Evolutionary conservation across 1,139 yeast genomes (phyloP).

Genomic region (Casaregolazyma lundiana): DNA sequence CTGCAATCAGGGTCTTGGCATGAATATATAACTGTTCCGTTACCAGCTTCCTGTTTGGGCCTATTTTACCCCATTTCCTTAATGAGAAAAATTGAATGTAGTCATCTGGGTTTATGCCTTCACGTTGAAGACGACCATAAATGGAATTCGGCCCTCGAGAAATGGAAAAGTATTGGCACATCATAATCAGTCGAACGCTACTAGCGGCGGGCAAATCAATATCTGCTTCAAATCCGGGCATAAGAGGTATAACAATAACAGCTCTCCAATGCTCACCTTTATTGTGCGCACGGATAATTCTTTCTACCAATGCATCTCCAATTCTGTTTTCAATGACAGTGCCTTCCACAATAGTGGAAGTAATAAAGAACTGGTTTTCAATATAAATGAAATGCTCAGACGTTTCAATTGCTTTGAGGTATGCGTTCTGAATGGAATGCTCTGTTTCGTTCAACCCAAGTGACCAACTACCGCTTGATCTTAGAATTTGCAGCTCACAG

Average conservation of each 20-base stretch:
- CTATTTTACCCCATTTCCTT: constrained; percentile 93
- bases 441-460: constrained; percentile 81
- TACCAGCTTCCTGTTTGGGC: constrained; percentile 65
- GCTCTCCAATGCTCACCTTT: constrained; percentile 85
- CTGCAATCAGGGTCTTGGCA: constrained; percentile 90
- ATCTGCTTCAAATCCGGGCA: constrained; percentile 97
- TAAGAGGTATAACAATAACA: constrained; percentile 81
- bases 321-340: constrained; percentile 80
- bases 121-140: constrained; percentile 70
- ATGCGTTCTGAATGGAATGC: constrained; percentile 89
- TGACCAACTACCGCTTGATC: constrained; percentile 94
- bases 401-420: constrained; percentile 81
- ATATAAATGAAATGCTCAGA: constrained; percentile 91
- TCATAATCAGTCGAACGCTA: constrained; percentile 91
- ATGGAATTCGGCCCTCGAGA: constrained; percentile 90
- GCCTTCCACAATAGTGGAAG: constrained; percentile 84
- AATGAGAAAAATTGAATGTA: constrained; percentile 89
- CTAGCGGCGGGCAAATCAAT: constrained; percentile 94
- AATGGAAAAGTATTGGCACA: constrained; percentile 90
- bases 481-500: constrained; percentile 82
- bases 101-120: constrained; percentile 79
- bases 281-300: constrained; percentile 82
- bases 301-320: constrained; percentile 94
- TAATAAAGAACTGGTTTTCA: constrained; percentile 90
- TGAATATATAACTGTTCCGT: constrained; percentile 93